Conservation (phyloP, 2,329 filamentous ascomycete genomes). For the Neurospora crassa region DNA sequence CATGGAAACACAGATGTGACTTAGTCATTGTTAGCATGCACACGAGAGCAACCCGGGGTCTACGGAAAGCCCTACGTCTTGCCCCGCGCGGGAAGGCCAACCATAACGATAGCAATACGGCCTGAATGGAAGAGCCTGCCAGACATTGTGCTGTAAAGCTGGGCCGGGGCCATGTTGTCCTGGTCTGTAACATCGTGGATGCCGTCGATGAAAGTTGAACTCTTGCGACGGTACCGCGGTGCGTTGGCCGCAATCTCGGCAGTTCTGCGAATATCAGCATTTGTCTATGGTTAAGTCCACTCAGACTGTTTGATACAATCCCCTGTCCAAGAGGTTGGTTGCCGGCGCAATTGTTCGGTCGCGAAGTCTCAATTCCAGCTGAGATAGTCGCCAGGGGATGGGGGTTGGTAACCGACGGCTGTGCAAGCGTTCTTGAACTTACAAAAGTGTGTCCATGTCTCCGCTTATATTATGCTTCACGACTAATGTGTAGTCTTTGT, state of each 20-base stretch:
- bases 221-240: constrained; percentile 80
- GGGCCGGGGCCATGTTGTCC: constrained; percentile 74
- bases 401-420: background rate
- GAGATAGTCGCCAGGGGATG: background rate
- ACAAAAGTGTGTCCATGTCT: constrained; percentile 54
- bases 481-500: background rate
- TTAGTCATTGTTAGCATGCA: constrained; percentile 25
- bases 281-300: background rate
- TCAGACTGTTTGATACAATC: background rate
- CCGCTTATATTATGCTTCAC: background rate
- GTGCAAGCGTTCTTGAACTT: constrained; percentile 25
- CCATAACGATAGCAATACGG: constrained; percentile 93
- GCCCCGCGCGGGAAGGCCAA: constrained; percentile 85
- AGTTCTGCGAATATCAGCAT: constrained; percentile 45
- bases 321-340: background rate
- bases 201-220: constrained; percentile 92
- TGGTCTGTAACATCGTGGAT: constrained; percentile 83
- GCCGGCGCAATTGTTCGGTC: background rate
- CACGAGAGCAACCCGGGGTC: background rate
- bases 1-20: constrained; percentile 90
- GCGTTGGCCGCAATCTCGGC: constrained; percentile 88
- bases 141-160: constrained; percentile 97
- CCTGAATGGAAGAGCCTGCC: constrained; percentile 95
- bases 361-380: background rate
- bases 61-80: constrained; percentile 60